These are phyloP conservation scores for Solanum peruvianum DNA, from an alignment of 257 asterid genomes.

Conservation along the genomic window DNA sequence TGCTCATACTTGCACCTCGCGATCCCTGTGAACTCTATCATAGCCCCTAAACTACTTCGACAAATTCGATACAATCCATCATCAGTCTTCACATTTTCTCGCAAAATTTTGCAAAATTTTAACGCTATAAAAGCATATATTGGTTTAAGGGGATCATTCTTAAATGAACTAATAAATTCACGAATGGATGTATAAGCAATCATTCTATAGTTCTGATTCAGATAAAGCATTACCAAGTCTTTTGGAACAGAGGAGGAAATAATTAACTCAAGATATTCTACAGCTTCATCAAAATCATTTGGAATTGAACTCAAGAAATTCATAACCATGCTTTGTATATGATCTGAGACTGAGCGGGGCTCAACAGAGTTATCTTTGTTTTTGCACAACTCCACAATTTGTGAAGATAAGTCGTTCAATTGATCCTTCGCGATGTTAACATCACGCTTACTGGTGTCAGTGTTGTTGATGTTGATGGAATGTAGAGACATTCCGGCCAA, in stretches of 20 bases:
- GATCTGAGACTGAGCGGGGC: not conserved
- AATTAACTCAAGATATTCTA: not conserved
- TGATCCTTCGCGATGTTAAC: conserved; percentile 22
- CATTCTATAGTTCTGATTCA: conserved; percentile 28
- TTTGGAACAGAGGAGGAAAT: not conserved
- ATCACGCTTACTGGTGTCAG: conserved; percentile 39
- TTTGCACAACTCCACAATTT: conserved; percentile 24
- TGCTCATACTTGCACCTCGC: not conserved
- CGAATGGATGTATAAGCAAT: conserved; percentile 39
- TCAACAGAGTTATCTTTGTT: not conserved
- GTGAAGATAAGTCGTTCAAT: conserved; percentile 32
- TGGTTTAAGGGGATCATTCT: conserved; percentile 10
- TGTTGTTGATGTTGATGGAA: not conserved
- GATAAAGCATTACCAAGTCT: not conserved
- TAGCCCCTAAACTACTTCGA: conserved; percentile 21
- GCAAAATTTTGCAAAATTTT: conserved; percentile 45
- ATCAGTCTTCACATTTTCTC: conserved; percentile 14
- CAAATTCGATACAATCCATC: conserved; percentile 36
- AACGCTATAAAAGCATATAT: conserved; percentile 29
- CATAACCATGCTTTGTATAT: not conserved
- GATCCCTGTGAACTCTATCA: conserved; percentile 14
- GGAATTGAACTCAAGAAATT: not conserved
- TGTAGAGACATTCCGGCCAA: not conserved
- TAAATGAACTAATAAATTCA: conserved; percentile 27
- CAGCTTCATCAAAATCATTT: not conserved